Base-by-base conservation (phyloP, 495 filamentous ascomycete genomes). In the Umbilicaria muhlenbergii region DNA sequence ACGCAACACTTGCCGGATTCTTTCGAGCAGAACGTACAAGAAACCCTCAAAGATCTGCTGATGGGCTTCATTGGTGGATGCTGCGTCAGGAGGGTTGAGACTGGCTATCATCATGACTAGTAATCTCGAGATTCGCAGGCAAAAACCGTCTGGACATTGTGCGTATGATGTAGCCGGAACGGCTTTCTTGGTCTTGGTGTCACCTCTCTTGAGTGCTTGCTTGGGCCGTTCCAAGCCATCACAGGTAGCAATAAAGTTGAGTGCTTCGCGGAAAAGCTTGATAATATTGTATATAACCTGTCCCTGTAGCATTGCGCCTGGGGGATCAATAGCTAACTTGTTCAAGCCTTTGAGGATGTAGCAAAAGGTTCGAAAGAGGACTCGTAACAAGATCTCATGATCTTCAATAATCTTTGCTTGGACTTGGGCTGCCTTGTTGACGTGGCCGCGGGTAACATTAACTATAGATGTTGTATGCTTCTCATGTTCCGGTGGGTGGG, bases 201-300 rank as follows among this genome's bases (percentile, higher is more conserved):
- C n/a, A n/a, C n/a, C n/a, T n/a, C n/a, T n/a, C n/a, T n/a, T n/a
- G n/a, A n/a, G n/a, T n/a, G n/a, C n/a, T n/a, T n/a, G n/a, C n/a
- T n/a, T n/a, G n/a, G n/a, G n/a, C n/a, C n/a, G n/a, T n/a, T n/a
- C n/a, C n/a, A n/a, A n/a, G n/a, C 48, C 1, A 46, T 51, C 6
- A 41, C 37, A 31, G 35, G 46, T 15, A 44, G 40, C n/a, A 51
- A 57, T 5, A n/a, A 17, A 19, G 48, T 49, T 6, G 54, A 24
- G 21, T 3, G 21, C 21, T 24, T 24, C 21, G 21, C 21, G 21
- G 42, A 65, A 70, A 12, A 71, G 52, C 21, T 48, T 53, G 11
- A 64, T 62, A 7, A 71, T 43, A 24, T 60, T 58, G 51, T 69
- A 71, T 1, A 45, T 51, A 19, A 69, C 24, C 11, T 62, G 56